Conservation (phyloP, 208 protist species). For the Entamoeba dispar region DNA sequence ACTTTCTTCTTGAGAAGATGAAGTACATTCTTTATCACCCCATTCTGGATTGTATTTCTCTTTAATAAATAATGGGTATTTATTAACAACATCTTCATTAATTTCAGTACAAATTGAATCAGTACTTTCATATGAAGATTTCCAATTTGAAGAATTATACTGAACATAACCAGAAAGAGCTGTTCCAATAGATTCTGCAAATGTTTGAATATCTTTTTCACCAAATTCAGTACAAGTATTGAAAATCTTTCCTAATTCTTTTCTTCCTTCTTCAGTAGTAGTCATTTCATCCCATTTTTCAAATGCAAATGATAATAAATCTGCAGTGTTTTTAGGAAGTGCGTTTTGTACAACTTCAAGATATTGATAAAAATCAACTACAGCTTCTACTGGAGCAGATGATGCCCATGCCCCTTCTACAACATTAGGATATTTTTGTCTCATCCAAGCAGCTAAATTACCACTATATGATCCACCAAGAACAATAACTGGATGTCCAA, state of each 20-base stretch:
- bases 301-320: neutral
- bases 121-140: neutral
- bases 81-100: neutral
- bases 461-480: conserved; percentile 10
- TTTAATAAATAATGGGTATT: neutral
- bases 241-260: neutral
- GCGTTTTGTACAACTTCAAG: neutral
- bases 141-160: neutral
- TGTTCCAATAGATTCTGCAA: neutral
- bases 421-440: conserved; percentile 5
- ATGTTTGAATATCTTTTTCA: neutral
- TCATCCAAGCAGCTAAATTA: neutral
- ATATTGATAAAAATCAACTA: conserved; percentile 8
- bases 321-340: neutral
- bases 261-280: neutral
- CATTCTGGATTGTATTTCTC: neutral
- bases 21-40: neutral
- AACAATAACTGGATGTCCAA: conserved; percentile 4
- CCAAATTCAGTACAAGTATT: neutral
- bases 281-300: neutral
- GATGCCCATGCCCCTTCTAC: neutral
- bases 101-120: neutral
- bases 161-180: neutral
- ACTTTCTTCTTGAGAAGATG: neutral
- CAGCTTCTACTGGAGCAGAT: neutral